phyloP scores from a whole-genome alignment of 257 asterid species.

The Rehmannia glutinosa region DNA sequence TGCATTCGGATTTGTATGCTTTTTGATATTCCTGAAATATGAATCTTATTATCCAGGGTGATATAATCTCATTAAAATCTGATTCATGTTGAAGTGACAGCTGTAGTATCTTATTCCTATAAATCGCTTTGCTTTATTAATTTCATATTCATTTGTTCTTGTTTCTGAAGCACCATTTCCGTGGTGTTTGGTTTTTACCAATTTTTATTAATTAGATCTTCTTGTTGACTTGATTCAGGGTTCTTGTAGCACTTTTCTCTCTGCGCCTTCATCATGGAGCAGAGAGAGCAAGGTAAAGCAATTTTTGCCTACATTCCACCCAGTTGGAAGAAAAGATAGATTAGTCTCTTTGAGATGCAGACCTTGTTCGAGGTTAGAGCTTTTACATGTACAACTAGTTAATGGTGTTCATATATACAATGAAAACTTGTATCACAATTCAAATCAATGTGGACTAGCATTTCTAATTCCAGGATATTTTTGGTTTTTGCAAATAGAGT shows the following conservation, averaged over 20 bases:
- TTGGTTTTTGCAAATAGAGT: slow-evolving; percentile 1
- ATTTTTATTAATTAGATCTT: not conserved
- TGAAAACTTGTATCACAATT: not conserved
- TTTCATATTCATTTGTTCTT: not conserved
- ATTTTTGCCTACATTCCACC: slow-evolving; percentile 19
- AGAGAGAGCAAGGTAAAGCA: slow-evolving; percentile 31
- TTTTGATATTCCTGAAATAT: not conserved
- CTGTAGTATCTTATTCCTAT: not conserved
- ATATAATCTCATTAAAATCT: not conserved
- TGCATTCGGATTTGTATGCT: slow-evolving; percentile 1
- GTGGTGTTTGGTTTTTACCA: not conserved
- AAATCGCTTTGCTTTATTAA: not conserved
- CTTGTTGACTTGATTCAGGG: slow-evolving; percentile 32
- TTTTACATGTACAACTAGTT: slow-evolving; percentile 5
- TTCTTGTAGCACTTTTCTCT: slow-evolving; percentile 29
- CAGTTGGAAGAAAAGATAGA: slow-evolving; percentile 34
- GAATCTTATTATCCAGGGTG: not conserved
- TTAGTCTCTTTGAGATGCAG: slow-evolving; percentile 32
- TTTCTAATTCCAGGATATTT: not conserved
- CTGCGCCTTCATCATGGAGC: slow-evolving; percentile 37
- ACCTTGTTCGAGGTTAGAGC: slow-evolving; percentile 40
- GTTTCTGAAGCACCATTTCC: slow-evolving; percentile 3
- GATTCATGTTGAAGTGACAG: not conserved
- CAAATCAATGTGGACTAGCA: not conserved
- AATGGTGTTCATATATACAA: not conserved